Base-by-base conservation (phyloP, 768 basidiomycete genomes). In the Lactarius psammicola region DNA sequence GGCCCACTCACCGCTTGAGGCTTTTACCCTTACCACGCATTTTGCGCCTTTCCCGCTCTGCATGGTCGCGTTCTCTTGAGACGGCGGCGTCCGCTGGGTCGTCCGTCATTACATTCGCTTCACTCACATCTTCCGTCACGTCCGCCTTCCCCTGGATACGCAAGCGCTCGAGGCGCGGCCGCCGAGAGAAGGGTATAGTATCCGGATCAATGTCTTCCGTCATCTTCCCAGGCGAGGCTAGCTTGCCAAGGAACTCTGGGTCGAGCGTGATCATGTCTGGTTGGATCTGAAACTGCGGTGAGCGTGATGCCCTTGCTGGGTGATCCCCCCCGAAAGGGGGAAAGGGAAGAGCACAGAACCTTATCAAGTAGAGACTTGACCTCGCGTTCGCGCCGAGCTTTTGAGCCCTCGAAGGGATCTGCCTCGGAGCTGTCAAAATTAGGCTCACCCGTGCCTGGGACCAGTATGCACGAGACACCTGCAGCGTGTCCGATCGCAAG, bases 391-490 rank as follows among this genome's bases (percentile, higher is more conserved):
- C 92, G 82, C 64, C 94, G 78, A 26, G 90, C 82, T 68, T 85
- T 87, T 75, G 84, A 86, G 72, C 88, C 85, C 76, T 99, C 96
- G 78, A 90, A 98, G 3, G 95, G 94, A 84, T 99, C 95, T 0
- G 94, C 92, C 75, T 98, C 97, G 17, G 82, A 75, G 64, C 89
- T 91, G 73, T 99, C 97, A 74, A 95, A 96, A 80, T 97, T 95
- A 55, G 95, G 86, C 75, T 98, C 95, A 38, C 96, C 97, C 10
- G 88, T 79, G 31, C 96, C 96, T 0, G 97, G 97, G 0, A 98
- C 88, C 62, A 98, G 81, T 59, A 98, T 83, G 49, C 85, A 90
- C 4, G 92, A 92, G 20, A 98, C 79, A 0, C 96, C 96, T 0
- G 80, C 80, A 5, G 81, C 73, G 74, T 95, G 94, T 1, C 92